These are phyloP conservation scores for Limnanthes douglasii DNA, from an alignment of 345 rosid genomes.

Conservation along the genomic window DNA sequence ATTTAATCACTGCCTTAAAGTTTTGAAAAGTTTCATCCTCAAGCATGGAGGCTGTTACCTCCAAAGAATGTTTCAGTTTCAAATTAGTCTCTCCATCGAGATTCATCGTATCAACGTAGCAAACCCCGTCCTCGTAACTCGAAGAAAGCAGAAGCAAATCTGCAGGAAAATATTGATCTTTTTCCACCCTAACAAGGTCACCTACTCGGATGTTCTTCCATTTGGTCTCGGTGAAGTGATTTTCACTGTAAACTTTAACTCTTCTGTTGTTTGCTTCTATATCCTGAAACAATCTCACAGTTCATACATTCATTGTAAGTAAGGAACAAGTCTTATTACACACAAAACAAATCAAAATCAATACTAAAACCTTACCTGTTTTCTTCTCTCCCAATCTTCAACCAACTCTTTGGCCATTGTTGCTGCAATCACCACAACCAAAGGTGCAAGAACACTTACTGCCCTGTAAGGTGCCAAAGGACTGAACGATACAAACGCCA, in stretches of 20 bases:
- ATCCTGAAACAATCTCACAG: slow-evolving; percentile 37
- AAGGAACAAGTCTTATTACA: too few species aligned
- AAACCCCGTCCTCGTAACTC: slow-evolving; percentile 57
- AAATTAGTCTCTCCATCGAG: slow-evolving; percentile 92
- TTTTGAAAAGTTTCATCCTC: slow-evolving; percentile 23
- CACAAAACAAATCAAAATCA: background rate
- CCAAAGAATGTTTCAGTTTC: slow-evolving; percentile 67
- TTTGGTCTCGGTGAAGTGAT: slow-evolving; percentile 21
- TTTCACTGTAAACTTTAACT: slow-evolving; percentile 27
- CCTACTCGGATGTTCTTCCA: slow-evolving; percentile 84
- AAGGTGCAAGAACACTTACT: slow-evolving; percentile 54
- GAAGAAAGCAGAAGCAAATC: slow-evolving; percentile 84
- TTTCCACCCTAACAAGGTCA: slow-evolving; percentile 48
- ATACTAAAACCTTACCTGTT: slow-evolving; percentile 33
- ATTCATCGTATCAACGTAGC: slow-evolving; percentile 89
- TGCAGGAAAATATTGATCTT: slow-evolving; percentile 82
- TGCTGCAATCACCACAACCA: slow-evolving; percentile 66
- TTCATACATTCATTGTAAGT: background rate
- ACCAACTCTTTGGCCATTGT: slow-evolving; percentile 81
- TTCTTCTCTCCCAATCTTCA: slow-evolving; percentile 69
- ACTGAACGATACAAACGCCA: slow-evolving; percentile 73
- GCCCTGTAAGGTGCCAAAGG: slow-evolving; percentile 82
- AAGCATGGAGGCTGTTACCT: slow-evolving; percentile 22
- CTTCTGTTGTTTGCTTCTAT: slow-evolving; percentile 74
- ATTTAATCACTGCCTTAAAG: slow-evolving; percentile 38